Conservation (phyloP, 2,329 filamentous ascomycete species). For the Fonsecaea pedrosoi region DNA sequence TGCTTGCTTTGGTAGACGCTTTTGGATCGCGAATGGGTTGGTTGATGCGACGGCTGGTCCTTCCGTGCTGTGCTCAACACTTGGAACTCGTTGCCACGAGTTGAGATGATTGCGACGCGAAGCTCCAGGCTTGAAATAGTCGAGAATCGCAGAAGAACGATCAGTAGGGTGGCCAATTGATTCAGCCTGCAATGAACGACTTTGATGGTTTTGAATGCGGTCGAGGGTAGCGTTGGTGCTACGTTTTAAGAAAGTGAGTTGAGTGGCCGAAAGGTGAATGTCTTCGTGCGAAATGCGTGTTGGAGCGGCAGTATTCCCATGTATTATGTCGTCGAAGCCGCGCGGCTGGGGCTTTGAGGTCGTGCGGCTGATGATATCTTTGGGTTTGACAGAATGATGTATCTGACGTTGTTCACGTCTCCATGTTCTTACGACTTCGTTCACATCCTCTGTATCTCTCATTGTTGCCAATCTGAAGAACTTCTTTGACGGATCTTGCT, state of each 20-base stretch:
- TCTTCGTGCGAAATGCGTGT: background rate
- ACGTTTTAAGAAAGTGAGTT: conserved; percentile 27
- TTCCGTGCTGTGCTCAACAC: background rate
- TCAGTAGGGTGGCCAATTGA: background rate
- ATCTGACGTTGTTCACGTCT: conserved; percentile 38
- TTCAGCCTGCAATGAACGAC: background rate
- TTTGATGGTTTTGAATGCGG: conserved; percentile 23
- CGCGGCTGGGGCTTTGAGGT: conserved; percentile 9
- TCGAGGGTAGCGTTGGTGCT: conserved; percentile 29
- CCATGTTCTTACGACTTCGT: conserved; percentile 59
- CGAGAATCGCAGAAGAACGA: conserved; percentile 12
- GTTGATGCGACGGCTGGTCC: background rate
- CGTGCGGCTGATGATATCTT: background rate
- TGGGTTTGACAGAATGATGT: background rate
- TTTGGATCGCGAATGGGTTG: conserved; percentile 2
- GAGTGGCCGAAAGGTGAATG: background rate
- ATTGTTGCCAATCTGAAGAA: conserved; percentile 59
- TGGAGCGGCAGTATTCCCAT: background rate
- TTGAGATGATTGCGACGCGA: conserved; percentile 1
- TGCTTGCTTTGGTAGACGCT: conserved; percentile 19
- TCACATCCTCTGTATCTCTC: conserved; percentile 63
- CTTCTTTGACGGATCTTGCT: conserved; percentile 57
- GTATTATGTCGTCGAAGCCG: background rate
- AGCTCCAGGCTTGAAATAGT: conserved; percentile 24
- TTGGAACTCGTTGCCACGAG: background rate